A percentile compares a stretch with the other conserved stretches of the same genome.
phyloP scores from a whole-genome alignment of 2,329 filamentous ascomycete species.

The Lachnellula cervina region DNA sequence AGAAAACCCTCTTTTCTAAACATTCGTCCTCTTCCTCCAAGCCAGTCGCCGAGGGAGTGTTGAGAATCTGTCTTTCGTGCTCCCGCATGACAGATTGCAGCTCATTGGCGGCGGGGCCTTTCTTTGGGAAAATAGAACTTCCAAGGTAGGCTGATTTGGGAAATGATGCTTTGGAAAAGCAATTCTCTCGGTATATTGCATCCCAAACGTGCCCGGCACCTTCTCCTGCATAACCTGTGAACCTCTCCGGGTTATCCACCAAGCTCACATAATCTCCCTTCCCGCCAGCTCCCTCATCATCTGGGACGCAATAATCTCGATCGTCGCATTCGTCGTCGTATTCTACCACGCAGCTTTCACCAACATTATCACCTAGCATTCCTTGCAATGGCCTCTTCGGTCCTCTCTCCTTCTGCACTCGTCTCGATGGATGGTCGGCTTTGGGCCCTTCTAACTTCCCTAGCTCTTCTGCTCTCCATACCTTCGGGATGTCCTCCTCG shows the following conservation, averaged over 20 bases:
- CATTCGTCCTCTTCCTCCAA: constrained; percentile 86
- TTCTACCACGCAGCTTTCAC: constrained; percentile 94
- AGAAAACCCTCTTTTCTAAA: constrained; percentile 97
- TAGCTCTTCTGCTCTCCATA: constrained; percentile 88
- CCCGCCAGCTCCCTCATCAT: constrained; percentile 79
- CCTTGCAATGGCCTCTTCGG: constrained; percentile 74
- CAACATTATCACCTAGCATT: constrained; percentile 76
- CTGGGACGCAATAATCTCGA: constrained; percentile 91
- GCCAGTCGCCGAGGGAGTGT: constrained; percentile 55
- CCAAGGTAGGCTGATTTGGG: constrained; percentile 54
- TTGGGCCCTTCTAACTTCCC: constrained; percentile 88
- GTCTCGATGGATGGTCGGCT: constrained; percentile 79
- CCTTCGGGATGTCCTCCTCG: constrained; percentile 85
- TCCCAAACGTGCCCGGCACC: constrained; percentile 91
- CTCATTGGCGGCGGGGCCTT: constrained; percentile 49
- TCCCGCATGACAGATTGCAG: constrained; percentile 58
- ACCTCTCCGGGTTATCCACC: constrained; percentile 87
- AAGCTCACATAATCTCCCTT: constrained; percentile 97
- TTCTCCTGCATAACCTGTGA: constrained; percentile 86
- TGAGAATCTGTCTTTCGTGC: constrained; percentile 48
- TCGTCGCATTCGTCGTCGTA: constrained; percentile 97
- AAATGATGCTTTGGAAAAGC: constrained; percentile 70
- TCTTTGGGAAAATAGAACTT: constrained; percentile 29
- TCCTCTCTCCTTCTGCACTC: constrained; percentile 62
- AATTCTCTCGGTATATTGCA: constrained; percentile 95